phyloP scores from a whole-genome alignment of 2,329 filamentous ascomycete genomes.

The Ustulina deusta region DNA sequence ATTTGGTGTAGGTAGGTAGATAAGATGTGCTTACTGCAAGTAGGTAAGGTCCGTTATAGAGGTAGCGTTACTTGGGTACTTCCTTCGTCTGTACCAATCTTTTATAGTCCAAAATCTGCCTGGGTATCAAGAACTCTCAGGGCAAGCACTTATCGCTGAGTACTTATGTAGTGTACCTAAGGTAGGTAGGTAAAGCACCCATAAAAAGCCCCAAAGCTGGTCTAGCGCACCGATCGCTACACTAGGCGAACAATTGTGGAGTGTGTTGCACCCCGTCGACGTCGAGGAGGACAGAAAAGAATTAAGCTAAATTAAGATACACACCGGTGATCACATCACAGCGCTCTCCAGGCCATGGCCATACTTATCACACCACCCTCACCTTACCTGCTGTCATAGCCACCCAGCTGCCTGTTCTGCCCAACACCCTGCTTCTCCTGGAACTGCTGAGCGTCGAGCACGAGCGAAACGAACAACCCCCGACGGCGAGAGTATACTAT shows the following conservation, averaged over 20 bases:
- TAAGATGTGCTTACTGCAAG: no score
- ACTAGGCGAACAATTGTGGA: slow-evolving; percentile 8
- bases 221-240: no score
- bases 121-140: no score
- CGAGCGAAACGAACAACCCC: slow-evolving; percentile 22
- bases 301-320: slow-evolving; percentile 12
- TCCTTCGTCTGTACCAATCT: no score
- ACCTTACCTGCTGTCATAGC: slow-evolving; percentile 23
- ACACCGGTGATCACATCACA: slow-evolving; percentile 25
- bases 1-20: no score
- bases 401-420: slow-evolving; percentile 37
- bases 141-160: no score
- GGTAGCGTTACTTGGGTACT: no score
- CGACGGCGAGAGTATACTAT: slow-evolving; percentile 7
- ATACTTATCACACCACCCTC: slow-evolving; percentile 37
- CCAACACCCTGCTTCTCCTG: slow-evolving; percentile 28
- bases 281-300: slow-evolving; percentile 18
- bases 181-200: no score
- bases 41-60: no score
- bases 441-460: slow-evolving; percentile 22
- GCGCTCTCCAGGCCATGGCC: slow-evolving; percentile 33
- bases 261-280: slow-evolving; percentile 22
- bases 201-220: no score
- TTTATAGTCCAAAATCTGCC: no score
- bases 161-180: no score